Percentiles rank a stretch among this genome's conserved stretches.
Evolutionary conservation across 2,329 filamentous ascomycete species (phyloP).

Genomic region (Neoscytalidium dimidiatum): DNA sequence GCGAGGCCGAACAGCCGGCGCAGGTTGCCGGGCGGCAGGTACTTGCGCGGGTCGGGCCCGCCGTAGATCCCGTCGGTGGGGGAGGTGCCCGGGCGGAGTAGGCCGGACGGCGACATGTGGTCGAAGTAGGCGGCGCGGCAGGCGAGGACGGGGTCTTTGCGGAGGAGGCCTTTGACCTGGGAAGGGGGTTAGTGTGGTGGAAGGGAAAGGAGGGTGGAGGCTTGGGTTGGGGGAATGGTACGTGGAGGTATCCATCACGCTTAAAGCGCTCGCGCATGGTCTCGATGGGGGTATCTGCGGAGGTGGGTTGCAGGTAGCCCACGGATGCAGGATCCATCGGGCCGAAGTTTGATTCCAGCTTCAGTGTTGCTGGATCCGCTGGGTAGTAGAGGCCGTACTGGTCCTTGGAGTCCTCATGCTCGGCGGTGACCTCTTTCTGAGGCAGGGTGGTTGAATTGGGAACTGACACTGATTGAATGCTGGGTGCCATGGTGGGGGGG

Average conservation of each 20-base stretch:
- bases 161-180: slow-evolving; percentile 18
- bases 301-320: slow-evolving; percentile 16
- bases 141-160: slow-evolving; percentile 15
- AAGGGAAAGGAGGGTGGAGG: not conserved
- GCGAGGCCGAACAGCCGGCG: not conserved
- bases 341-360: slow-evolving; percentile 19
- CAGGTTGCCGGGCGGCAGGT: slow-evolving; percentile 1
- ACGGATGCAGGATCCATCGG: slow-evolving; percentile 12
- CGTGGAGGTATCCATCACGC: not conserved
- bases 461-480: not conserved
- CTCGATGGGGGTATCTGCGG: not conserved
- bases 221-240: not conserved
- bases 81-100: slow-evolving; percentile 3
- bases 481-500: not conserved
- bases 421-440: not conserved
- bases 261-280: not conserved
- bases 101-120: slow-evolving; percentile 16
- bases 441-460: not conserved
- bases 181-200: not conserved
- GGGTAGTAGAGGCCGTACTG: slow-evolving; percentile 19
- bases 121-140: slow-evolving; percentile 20
- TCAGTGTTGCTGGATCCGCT: slow-evolving; percentile 11
- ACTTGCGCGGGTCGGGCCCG: not conserved
- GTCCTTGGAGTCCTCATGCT: not conserved
- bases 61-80: not conserved